Evolutionary conservation across 768 basidiomycete species (phyloP).

Genomic region (Tulasnella sp.): DNA sequence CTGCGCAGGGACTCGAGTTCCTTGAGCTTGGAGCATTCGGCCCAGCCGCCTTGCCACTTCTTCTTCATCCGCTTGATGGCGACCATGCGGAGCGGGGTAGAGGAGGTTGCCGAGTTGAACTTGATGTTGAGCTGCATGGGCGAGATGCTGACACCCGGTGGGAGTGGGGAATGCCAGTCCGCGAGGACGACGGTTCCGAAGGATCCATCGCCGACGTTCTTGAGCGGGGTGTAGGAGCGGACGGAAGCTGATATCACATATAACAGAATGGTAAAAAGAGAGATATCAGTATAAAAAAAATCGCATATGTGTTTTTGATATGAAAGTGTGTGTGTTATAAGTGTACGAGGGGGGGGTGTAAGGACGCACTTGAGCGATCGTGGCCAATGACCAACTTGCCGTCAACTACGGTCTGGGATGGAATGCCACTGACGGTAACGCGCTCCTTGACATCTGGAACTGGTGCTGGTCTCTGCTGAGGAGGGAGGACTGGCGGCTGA

Average conservation of each 20-base stretch:
- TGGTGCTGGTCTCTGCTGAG: background rate
- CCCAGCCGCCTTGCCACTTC: constrained; percentile 97
- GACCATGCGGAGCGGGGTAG: constrained; percentile 77
- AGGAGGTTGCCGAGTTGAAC: background rate
- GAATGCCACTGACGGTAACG: constrained; percentile 65
- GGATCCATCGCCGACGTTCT: constrained; percentile 95
- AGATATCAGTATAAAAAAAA: constrained; percentile 28
- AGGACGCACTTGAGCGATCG: constrained; percentile 64
- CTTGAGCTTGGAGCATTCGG: constrained; percentile 90
- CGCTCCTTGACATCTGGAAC: constrained; percentile 46
- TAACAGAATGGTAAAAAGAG: constrained; percentile 8
- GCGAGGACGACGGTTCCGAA: constrained; percentile 98
- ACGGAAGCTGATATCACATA: constrained; percentile 81
- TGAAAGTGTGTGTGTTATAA: too few species aligned
- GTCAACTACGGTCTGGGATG: constrained; percentile 68
- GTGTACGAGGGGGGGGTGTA: too few species aligned
- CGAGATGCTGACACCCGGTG: constrained; percentile 83
- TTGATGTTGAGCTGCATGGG: constrained; percentile 75
- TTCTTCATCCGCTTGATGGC: constrained; percentile 99
- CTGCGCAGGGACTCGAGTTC: constrained; percentile 95
- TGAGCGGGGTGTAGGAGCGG: constrained; percentile 90
- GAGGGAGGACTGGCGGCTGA: background rate
- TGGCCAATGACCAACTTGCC: constrained; percentile 69
- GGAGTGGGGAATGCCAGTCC: constrained; percentile 96
- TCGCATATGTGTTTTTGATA: constrained; percentile 16